phyloP scores from a whole-genome alignment of 768 basidiomycete genomes.

The Jaapia argillacea region DNA sequence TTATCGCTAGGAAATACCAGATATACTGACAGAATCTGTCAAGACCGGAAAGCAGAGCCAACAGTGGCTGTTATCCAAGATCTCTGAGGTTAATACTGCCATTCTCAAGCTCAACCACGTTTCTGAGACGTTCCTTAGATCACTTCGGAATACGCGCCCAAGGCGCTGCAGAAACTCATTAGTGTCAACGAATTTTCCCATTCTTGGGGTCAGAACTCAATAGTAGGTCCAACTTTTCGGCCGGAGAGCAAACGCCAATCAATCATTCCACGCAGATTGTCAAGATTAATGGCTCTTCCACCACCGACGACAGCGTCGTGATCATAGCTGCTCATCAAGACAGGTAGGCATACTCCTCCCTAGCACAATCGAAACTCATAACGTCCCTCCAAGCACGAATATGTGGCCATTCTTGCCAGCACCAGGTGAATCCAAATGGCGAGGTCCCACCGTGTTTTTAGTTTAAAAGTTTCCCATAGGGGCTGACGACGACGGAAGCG shows the following conservation, averaged over 20 bases:
- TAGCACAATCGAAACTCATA: constrained; percentile 3
- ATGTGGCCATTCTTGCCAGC: constrained; percentile 70
- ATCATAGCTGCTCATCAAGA: constrained; percentile 80
- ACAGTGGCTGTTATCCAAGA: constrained; percentile 61
- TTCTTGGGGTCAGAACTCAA: constrained; percentile 78
- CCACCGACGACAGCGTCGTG: constrained; percentile 49
- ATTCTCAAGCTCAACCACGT: not conserved
- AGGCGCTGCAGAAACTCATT: constrained; percentile 45
- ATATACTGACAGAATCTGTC: too few relatives aligned
- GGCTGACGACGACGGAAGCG: constrained; percentile 55
- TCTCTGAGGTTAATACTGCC: constrained; percentile 39
- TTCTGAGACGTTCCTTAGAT: constrained; percentile 30
- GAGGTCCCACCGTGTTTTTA: constrained; percentile 11
- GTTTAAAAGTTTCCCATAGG: constrained; percentile 26
- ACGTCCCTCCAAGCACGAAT: constrained; percentile 41
- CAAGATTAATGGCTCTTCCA: constrained; percentile 64
- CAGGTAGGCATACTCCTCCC: constrained; percentile 33
- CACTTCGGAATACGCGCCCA: constrained; percentile 49
- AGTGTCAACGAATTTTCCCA: constrained; percentile 66
- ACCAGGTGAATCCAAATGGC: constrained; percentile 63
- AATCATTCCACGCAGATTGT: constrained; percentile 41
- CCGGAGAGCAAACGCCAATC: not conserved
- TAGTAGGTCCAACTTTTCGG: constrained; percentile 31
- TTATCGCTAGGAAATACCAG: too few relatives aligned
- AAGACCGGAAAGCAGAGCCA: constrained; percentile 77